Evolutionary conservation across 2,329 filamentous ascomycete genomes (phyloP), one percentile per base, ranked within the genome.

Genomic region (Cylindrodendrum hubeiense): DNA sequence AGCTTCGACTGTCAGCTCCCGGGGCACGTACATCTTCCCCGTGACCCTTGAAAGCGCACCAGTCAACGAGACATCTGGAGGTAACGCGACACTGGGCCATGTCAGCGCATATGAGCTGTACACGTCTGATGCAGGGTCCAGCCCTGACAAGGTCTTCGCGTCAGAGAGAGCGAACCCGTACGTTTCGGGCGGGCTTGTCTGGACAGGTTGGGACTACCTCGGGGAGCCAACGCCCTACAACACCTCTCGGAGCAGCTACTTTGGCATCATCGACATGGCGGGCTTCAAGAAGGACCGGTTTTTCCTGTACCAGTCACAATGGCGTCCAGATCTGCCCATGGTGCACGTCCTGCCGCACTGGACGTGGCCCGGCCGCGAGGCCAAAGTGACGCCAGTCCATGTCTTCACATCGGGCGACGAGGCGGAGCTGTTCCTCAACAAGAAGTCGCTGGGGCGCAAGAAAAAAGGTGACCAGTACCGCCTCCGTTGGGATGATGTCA

Each of bases 211-310:
- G 66, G 84, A 86, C 64, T 85, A 86, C 68, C 67, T 86, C 10
- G 84, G 84, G 22, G 84, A 86, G 71, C 84, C 84, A 3, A 84
- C 82, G 9, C 84, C 84, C 0, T 87, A 84, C 65, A 87, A 84
- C 66, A 58, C 73, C 1, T 76, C 84, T 4, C 82, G 84, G 12
- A 85, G 83, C 71, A 85, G 83, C 3, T 88, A 88, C 72, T 88
- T 83, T 51, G 86, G 86, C 10, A 87, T 89, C 62, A 80, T 89
- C 30, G 86, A 89, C 60, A 76, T 88, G 7, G 86, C 86, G 0
- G 86, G 86, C 0, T 88, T 89, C 75, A 80, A 79, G 60, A 89
- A 89, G 74, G 86, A 88, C 63, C 79, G 86, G 1, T 88, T 83
- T 73, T 87, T 81, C 67, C 69, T 88, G 5, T 89, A 88, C 65